Evolutionary conservation across 1,139 yeast genomes (phyloP).

Genomic region (Diutina neorugosa): DNA sequence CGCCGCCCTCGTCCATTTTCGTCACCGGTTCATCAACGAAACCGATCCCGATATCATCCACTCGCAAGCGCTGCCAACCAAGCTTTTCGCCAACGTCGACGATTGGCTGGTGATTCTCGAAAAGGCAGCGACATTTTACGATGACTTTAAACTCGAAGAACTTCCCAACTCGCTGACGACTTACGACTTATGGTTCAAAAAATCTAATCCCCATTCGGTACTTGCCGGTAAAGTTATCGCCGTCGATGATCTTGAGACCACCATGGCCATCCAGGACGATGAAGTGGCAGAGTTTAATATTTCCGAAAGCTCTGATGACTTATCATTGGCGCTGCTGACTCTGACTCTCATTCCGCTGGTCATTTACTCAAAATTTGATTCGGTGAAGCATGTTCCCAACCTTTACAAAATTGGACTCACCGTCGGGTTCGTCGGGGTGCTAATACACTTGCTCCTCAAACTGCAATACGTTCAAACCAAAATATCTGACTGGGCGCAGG

Average conservation of each 20-base stretch:
- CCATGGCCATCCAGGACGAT: slow-evolving; percentile 18
- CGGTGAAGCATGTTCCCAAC: slow-evolving; percentile 6
- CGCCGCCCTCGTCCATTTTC: slow-evolving; percentile 31
- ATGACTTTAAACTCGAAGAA: slow-evolving; percentile 17
- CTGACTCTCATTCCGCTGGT: slow-evolving; percentile 2
- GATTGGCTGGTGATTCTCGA: slow-evolving; percentile 27
- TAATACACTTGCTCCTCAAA: slow-evolving; percentile 24
- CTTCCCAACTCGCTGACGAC: slow-evolving; percentile 16
- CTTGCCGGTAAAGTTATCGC: slow-evolving; percentile 11
- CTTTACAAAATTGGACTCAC: slow-evolving; percentile 26
- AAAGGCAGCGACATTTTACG: slow-evolving; percentile 19
- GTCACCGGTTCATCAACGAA: slow-evolving; percentile 14
- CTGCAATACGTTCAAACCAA: slow-evolving; percentile 7
- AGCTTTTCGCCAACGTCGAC: slow-evolving; percentile 19
- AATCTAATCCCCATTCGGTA: slow-evolving; percentile 15
- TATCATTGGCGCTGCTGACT: neutral
- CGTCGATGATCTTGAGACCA: neutral
- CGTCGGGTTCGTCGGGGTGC: slow-evolving; percentile 29
- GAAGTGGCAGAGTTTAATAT: slow-evolving; percentile 17
- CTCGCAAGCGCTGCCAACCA: slow-evolving; percentile 23
- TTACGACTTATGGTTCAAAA: slow-evolving; percentile 24
- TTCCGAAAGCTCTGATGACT: slow-evolving; percentile 9
- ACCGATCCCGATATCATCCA: slow-evolving; percentile 34
- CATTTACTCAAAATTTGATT: neutral
- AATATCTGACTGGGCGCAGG: neutral